These are phyloP conservation scores for Zymoseptoria passerinii DNA, from an alignment of 2,329 filamentous ascomycete species.

Conservation along the genomic window DNA sequence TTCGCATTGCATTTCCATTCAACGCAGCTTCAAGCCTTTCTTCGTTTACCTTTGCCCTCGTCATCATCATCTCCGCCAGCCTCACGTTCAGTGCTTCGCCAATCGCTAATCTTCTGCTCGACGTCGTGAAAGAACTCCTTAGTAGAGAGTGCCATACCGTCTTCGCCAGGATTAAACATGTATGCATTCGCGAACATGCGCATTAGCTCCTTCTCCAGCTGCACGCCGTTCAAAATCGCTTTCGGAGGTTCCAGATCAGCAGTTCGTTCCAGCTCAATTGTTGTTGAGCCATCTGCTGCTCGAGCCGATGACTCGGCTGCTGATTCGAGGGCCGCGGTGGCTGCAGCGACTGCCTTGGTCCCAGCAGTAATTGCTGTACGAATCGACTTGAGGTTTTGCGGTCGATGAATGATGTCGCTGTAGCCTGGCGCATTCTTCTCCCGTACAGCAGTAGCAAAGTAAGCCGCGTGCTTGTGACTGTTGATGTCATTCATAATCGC, in stretches of 20 bases:
- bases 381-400: slow-evolving; percentile 46
- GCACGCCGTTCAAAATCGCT: slow-evolving; percentile 85
- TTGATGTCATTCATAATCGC: slow-evolving; percentile 45
- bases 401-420: slow-evolving; percentile 44
- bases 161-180: slow-evolving; percentile 95
- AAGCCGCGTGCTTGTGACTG: slow-evolving; percentile 44
- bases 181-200: slow-evolving; percentile 97
- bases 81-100: slow-evolving; percentile 59
- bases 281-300: slow-evolving; percentile 13
- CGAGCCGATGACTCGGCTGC: slow-evolving; percentile 47
- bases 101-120: slow-evolving; percentile 65
- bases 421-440: slow-evolving; percentile 45
- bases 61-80: slow-evolving; percentile 22
- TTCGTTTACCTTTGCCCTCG: slow-evolving; percentile 21
- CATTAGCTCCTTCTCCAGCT: slow-evolving; percentile 85
- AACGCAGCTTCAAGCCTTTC: slow-evolving; percentile 12
- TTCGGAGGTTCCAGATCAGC: slow-evolving; percentile 75
- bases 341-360: slow-evolving; percentile 50
- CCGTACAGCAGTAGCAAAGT: slow-evolving; percentile 43
- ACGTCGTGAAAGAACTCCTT: slow-evolving; percentile 85
- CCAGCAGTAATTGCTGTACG: slow-evolving; percentile 40
- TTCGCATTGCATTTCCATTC: neutral
- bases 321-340: slow-evolving; percentile 41
- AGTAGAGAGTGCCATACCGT: slow-evolving; percentile 79
- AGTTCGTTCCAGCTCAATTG: slow-evolving; percentile 58